Percentiles rank a stretch among this genome's conserved stretches.
Conservation (phyloP, 768 basidiomycete genomes). For the Boletus pseudo-olivaceus region DNA sequence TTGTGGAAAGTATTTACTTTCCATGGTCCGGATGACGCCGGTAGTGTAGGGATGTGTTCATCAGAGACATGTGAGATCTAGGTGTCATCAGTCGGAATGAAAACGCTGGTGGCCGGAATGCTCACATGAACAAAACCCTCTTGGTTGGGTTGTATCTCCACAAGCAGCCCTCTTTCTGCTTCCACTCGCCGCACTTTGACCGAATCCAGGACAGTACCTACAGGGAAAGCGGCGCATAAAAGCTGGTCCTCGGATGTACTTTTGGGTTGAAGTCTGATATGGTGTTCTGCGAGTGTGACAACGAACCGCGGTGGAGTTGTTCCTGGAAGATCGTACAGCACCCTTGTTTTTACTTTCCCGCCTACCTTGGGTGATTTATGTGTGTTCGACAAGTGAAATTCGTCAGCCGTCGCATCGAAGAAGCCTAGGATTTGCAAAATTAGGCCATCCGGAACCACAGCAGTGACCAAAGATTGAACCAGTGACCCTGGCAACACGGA, state of each 20-base stretch:
- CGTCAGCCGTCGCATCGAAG: constrained; percentile 87
- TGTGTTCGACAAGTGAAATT: constrained; percentile 59
- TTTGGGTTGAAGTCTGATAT: constrained; percentile 53
- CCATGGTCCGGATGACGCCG: constrained; percentile 71
- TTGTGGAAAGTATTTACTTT: constrained; percentile 73
- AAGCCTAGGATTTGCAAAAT: constrained; percentile 88
- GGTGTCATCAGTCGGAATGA: neutral
- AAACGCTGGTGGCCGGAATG: constrained; percentile 3
- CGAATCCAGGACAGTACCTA: constrained; percentile 69
- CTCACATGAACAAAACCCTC: constrained; percentile 88
- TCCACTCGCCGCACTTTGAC: constrained; percentile 76
- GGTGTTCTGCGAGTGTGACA: constrained; percentile 71
- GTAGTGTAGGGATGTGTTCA: constrained; percentile 80
- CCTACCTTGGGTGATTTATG: constrained; percentile 55
- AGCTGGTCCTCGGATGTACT: constrained; percentile 24
- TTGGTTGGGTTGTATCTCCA: constrained; percentile 58
- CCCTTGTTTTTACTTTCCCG: constrained; percentile 76
- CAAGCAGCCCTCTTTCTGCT: constrained; percentile 75
- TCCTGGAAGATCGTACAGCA: constrained; percentile 74
- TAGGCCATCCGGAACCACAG: constrained; percentile 67
- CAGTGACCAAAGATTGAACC: constrained; percentile 79
- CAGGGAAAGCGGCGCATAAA: constrained; percentile 59
- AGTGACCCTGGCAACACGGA: constrained; percentile 86
- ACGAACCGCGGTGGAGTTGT: constrained; percentile 78
- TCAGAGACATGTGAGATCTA: constrained; percentile 95